phyloP scores from a whole-genome alignment of 768 basidiomycete genomes.

The Mycena capillaripes region DNA sequence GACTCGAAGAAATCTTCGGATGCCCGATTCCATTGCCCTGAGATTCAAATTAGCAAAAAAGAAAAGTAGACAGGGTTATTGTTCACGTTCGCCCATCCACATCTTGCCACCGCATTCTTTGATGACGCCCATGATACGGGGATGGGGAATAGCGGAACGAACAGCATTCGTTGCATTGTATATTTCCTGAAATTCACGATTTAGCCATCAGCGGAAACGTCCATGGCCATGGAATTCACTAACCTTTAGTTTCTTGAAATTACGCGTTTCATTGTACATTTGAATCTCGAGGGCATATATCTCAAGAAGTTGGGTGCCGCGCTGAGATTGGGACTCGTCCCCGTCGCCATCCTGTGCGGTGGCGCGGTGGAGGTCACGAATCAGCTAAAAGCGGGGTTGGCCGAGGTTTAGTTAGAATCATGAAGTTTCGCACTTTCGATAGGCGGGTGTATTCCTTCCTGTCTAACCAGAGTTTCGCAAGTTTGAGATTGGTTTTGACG shows the following conservation, averaged over 20 bases:
- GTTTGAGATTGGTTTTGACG: slow-evolving; percentile 95
- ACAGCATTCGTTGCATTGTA: slow-evolving; percentile 96
- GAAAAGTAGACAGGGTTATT: neutral
- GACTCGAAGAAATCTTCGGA: slow-evolving; percentile 99
- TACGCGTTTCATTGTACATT: slow-evolving; percentile 98
- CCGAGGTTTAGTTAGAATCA: neutral
- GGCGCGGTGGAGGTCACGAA: slow-evolving; percentile 80
- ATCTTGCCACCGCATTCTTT: slow-evolving; percentile 99
- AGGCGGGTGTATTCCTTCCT: slow-evolving; percentile 91
- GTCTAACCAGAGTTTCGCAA: slow-evolving; percentile 98
- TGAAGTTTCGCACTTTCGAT: slow-evolving; percentile 69
- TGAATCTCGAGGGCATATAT: slow-evolving; percentile 99
- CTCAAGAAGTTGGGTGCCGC: slow-evolving; percentile 94
- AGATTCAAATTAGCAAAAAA: slow-evolving; percentile 9
- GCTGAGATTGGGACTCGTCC: slow-evolving; percentile 87
- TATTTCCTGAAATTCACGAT: slow-evolving; percentile 76
- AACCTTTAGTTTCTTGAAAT: slow-evolving; percentile 95
- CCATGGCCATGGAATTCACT: neutral
- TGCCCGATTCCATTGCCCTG: slow-evolving; percentile 96
- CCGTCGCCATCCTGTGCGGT: slow-evolving; percentile 73
- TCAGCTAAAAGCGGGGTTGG: slow-evolving; percentile 62
- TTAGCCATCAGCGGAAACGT: neutral
- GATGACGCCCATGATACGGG: slow-evolving; percentile 98
- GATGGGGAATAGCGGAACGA: slow-evolving; percentile 97
- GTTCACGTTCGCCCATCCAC: slow-evolving; percentile 99